Evolutionary conservation across 768 basidiomycete genomes (phyloP), one percentile per base, ranked within the genome.

Genomic region (Boletus vermiculosoides): DNA sequence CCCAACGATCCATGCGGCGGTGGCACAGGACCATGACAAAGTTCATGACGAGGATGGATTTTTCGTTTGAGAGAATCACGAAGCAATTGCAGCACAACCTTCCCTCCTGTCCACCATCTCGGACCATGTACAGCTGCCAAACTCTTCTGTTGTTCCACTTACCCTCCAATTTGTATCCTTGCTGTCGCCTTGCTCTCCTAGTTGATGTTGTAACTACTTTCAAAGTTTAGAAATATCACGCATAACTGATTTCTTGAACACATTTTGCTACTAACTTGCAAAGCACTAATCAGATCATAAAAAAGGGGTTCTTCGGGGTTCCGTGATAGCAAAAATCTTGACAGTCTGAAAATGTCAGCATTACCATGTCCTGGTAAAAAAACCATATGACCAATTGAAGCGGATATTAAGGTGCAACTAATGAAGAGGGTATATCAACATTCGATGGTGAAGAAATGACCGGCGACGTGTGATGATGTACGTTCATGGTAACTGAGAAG

Each of bases 391-490:
- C 59, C 71, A 64, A 65, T 62, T 60, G 63, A 73, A 71, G 56
- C 61, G 71, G 65, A 73, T 71, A 73, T 73, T 74, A 73, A 67
- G 61, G 65, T 67, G 72, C 60, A 42, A 58, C 66, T 73, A 73
- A 58, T 66, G 63, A 64, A 61, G 58, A 39, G 62, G 72, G 72
- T 72, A 72, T 74, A 73, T 63, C 69, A 70, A 62, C 63, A 67
- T 62, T 73, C 71, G 68, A 75, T 69, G 69, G 41, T 41, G 66
- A 68, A 71, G 67, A 68, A 74, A 72, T 56, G 73, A 73, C 66
- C 59, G 74, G 68, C 61, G 66, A 67, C 62, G 58, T 62, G 65
- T 59, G 63, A 65, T 45, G 58, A 56, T 63, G 60, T 71, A 58
- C 58, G 66, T 64, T 66, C 56, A 60, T 61, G 64, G 65, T 59